phyloP scores from a whole-genome alignment of 2,329 filamentous ascomycete species.

The Exutisphaerella laricina region DNA sequence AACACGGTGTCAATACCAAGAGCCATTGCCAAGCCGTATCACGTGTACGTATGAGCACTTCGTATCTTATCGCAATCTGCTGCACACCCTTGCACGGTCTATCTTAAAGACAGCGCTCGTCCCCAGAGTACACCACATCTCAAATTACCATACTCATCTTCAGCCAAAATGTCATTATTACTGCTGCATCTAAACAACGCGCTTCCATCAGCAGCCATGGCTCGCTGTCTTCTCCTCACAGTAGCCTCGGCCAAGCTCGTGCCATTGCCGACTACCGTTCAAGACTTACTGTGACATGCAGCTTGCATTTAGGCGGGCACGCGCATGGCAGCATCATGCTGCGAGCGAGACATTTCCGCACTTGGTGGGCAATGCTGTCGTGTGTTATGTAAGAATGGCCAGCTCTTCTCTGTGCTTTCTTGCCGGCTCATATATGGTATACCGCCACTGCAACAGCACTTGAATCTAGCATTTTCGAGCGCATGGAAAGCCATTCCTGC shows the following conservation, averaged over 20 bases:
- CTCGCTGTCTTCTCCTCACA: neutral
- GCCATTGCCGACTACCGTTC: slow-evolving; percentile 1
- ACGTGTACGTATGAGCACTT: too few relatives aligned
- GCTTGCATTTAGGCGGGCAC: slow-evolving; percentile 1
- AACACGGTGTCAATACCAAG: too few relatives aligned
- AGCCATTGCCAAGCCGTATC: too few relatives aligned
- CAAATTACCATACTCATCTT: too few relatives aligned
- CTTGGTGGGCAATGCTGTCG: too few relatives aligned
- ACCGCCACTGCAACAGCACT: neutral
- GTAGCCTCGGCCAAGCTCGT: slow-evolving; percentile 1
- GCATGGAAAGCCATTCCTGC: too few relatives aligned
- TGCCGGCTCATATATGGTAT: neutral
- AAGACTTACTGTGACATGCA: slow-evolving; percentile 2
- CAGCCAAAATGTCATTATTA: too few relatives aligned
- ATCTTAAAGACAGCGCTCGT: too few relatives aligned
- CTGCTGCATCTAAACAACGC: too few relatives aligned
- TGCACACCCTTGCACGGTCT: too few relatives aligned
- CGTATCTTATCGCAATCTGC: too few relatives aligned
- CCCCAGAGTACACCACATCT: too few relatives aligned
- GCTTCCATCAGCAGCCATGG: neutral
- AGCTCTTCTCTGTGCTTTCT: neutral
- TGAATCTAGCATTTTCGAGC: neutral
- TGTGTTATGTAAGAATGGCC: neutral
- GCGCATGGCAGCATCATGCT: neutral
- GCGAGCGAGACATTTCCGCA: neutral